Base-by-base conservation (phyloP, 2,329 filamentous ascomycete species). In the Aspergillus phoenicis region DNA sequence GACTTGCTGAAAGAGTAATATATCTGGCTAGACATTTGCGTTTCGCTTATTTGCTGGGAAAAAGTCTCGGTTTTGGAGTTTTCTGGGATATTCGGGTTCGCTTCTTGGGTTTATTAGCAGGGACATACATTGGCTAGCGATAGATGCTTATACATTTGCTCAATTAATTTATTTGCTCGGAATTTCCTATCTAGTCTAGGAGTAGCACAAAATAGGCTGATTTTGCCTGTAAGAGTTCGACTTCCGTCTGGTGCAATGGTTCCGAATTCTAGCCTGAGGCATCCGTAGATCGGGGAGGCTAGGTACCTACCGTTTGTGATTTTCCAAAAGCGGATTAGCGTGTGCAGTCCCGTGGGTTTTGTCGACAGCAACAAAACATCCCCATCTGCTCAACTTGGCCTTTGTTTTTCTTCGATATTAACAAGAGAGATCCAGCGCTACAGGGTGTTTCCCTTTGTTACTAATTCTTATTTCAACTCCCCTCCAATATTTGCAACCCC, bases 1-100 rank as follows among this genome's bases (percentile, higher is more conserved):
- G 82, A 85, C 30, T 69, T 84, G 62, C 73, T 87, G 60, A 78
- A 81, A 62, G 78, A 74, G 62, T 78, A 66, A 47, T 60, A 15
- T 10, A 47, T 38, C 28, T 17, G 52, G 26, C 38, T 60, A 58
- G 47, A 45, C 26, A 36, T 20, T 53, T 58, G 20, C 39, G 39
- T 41, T 54, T 59, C 55, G 30, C 43, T 33, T 51, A 28, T 49
- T n/a, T 52, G 20, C 38, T 13, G 26, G 30, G 30, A 10, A 62
- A 62, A 60, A 60, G 61, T 48, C 30, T 58, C 45, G 51, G 41
- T 10, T 26, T 45, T 30, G 39, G 26, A 13, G 52, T 47, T 15
- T 24, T 60, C 53, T 36, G 11, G 38, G 52, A 52, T 22, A 36
- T 48, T 33, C 38, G 33, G 30, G 8, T 5, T 51, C 6, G 17